Evolutionary conservation across 495 filamentous ascomycete species (phyloP).

Genomic region (Hamigera avellanea): DNA sequence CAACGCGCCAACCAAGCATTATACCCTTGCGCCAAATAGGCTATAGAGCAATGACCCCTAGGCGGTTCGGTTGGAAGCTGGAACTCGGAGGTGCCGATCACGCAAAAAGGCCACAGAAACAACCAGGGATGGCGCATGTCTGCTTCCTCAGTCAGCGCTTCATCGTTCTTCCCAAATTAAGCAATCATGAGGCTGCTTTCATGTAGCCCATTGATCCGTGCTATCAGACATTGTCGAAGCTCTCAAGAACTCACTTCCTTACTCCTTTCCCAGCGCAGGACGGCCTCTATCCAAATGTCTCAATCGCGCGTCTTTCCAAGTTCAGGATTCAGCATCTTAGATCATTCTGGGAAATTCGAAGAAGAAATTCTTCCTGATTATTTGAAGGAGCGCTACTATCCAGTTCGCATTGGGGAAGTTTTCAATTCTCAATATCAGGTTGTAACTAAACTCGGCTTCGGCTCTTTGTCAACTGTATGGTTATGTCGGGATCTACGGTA

Average conservation of each 20-base stretch:
- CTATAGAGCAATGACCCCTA: too few relatives aligned
- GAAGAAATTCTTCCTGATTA: slow-evolving; percentile 34
- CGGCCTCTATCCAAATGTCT: too few relatives aligned
- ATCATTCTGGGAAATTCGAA: slow-evolving; percentile 14
- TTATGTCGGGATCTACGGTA: slow-evolving; percentile 33
- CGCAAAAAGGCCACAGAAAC: too few relatives aligned
- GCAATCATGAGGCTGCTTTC: not conserved
- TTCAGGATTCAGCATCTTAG: slow-evolving; percentile 7
- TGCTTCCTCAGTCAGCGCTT: too few relatives aligned
- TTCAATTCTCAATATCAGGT: slow-evolving; percentile 29
- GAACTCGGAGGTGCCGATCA: too few relatives aligned
- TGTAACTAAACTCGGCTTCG: slow-evolving; percentile 34
- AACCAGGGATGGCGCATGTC: too few relatives aligned
- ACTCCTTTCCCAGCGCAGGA: slow-evolving; percentile 4
- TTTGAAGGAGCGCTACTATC: slow-evolving; percentile 25
- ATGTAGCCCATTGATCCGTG: not conserved
- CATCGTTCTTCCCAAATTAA: not conserved
- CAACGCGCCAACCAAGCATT: too few relatives aligned
- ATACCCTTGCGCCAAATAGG: too few relatives aligned
- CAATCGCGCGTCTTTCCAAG: slow-evolving; percentile 7
- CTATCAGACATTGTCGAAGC: not conserved
- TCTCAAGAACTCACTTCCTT: not conserved
- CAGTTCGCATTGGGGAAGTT: slow-evolving; percentile 31
- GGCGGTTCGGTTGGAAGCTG: too few relatives aligned
- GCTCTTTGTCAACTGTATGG: slow-evolving; percentile 38